phyloP scores from a whole-genome alignment of 345 rosid genomes.

The Pistacia integerrima region DNA sequence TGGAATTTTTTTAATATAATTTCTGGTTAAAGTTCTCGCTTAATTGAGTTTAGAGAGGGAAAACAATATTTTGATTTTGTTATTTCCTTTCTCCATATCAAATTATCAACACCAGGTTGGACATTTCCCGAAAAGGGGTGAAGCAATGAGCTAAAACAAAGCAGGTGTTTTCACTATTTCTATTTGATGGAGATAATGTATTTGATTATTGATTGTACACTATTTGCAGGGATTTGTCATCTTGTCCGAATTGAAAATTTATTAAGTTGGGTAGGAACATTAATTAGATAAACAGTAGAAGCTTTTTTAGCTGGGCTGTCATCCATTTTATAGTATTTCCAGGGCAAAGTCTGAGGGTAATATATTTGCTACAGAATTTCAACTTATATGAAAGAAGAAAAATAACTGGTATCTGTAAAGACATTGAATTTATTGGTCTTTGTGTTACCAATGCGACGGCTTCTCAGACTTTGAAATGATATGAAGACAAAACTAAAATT shows the following conservation, averaged over 20 bases:
- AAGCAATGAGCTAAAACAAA: background rate
- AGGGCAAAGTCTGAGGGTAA: no score
- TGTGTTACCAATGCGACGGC: no score
- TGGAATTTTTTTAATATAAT: background rate
- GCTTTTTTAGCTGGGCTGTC: no score
- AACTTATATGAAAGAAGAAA: background rate
- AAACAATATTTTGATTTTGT: no score
- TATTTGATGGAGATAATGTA: background rate
- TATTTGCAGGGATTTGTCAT: background rate
- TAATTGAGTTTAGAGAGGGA: background rate
- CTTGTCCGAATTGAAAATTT: background rate
- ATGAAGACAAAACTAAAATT: no score
- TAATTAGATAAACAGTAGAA: background rate
- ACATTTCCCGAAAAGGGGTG: background rate
- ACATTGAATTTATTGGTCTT: no score
- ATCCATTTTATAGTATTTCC: no score
- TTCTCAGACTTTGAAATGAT: no score
- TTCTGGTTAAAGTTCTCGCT: background rate
- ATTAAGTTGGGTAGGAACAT: background rate
- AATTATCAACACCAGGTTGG: background rate
- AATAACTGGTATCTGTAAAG: no score
- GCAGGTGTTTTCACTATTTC: background rate
- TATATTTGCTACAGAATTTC: no score
- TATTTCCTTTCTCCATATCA: no score
- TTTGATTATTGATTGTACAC: constrained; percentile 9